Evolutionary conservation across 768 basidiomycete genomes (phyloP).

Genomic region (Hypholoma fasciculare): DNA sequence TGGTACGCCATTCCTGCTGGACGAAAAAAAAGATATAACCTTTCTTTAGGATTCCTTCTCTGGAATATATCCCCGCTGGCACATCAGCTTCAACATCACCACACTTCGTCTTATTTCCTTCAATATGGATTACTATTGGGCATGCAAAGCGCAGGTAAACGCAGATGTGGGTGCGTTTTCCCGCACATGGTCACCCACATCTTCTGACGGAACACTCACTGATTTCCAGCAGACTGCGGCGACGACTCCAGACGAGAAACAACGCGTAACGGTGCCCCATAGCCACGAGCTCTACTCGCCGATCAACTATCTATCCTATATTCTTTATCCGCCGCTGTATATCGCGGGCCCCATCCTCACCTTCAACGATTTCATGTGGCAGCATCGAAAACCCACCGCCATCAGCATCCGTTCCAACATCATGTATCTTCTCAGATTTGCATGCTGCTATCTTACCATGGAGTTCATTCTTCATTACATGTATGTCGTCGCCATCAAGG

Average conservation of each 20-base stretch:
- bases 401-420: conserved; percentile 41
- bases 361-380: conserved; percentile 94
- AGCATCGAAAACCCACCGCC: conserved; percentile 64
- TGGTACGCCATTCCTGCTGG: conserved; percentile 52
- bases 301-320: conserved; percentile 77
- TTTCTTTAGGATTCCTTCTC: conserved; percentile 55
- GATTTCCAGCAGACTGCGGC: conserved; percentile 12
- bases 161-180: conserved; percentile 40
- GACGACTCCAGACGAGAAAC: conserved; percentile 48
- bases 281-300: conserved; percentile 61
- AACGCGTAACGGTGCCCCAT: conserved; percentile 59
- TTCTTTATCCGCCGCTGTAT: conserved; percentile 92
- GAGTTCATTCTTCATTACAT: conserved; percentile 91
- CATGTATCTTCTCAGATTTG: conserved; percentile 71
- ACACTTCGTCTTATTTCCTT: conserved; percentile 94
- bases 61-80: conserved; percentile 91
- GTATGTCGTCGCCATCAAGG: conserved; percentile 97
- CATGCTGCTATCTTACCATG: conserved; percentile 76
- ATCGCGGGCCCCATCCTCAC: conserved; percentile 96
- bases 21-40: neutral
- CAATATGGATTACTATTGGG: conserved; percentile 93
- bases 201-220: too few relatives aligned
- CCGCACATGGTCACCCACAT: neutral
- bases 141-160: conserved; percentile 41
- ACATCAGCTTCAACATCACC: conserved; percentile 93